Percentiles rank a stretch among this genome's conserved stretches.
These are phyloP conservation scores for Pseudognaphalium luteoalbum DNA, from an alignment of 129 eudicot genomes.

Conservation along the genomic window DNA sequence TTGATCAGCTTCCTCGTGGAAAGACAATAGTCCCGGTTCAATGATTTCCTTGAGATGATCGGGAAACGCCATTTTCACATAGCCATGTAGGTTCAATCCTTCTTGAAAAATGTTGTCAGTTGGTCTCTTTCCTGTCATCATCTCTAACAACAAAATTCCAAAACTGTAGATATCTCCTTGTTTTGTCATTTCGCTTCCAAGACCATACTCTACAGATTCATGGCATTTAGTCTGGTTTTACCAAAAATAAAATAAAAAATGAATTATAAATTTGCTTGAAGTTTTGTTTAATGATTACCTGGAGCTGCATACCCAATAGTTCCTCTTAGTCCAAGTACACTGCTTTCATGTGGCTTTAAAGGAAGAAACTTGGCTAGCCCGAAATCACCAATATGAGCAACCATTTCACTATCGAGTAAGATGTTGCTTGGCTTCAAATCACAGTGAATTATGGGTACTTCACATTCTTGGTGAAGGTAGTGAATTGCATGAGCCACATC, in stretches of 20 bases:
- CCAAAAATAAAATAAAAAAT: not conserved
- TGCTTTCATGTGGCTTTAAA: slow-evolving; percentile 36
- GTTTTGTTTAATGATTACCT: slow-evolving; percentile 30
- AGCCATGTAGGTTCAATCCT: slow-evolving; percentile 38
- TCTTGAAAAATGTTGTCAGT: slow-evolving; percentile 28
- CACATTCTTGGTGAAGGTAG: slow-evolving; percentile 37
- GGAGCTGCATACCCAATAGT: slow-evolving; percentile 51
- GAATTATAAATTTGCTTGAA: not conserved
- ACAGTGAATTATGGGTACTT: slow-evolving; percentile 38
- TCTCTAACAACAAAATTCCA: slow-evolving; percentile 39
- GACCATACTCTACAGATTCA: slow-evolving; percentile 33
- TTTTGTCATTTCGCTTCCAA: slow-evolving; percentile 46
- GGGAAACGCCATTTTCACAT: slow-evolving; percentile 32
- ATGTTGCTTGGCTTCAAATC: slow-evolving; percentile 43
- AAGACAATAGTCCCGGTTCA: slow-evolving; percentile 20
- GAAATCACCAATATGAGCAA: slow-evolving; percentile 38
- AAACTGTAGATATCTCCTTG: slow-evolving; percentile 41
- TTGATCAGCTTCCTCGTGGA: slow-evolving; percentile 9
- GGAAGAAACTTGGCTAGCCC: slow-evolving; percentile 45
- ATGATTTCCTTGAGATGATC: slow-evolving; percentile 31
- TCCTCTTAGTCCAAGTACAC: slow-evolving; percentile 48
- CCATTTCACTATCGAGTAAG: slow-evolving; percentile 41
- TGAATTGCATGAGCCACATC: slow-evolving; percentile 40
- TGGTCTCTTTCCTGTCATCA: slow-evolving; percentile 40
- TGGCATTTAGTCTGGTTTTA: not conserved